These are phyloP conservation scores for Mycena belliarum DNA, from an alignment of 768 basidiomycete genomes.

Conservation along the genomic window DNA sequence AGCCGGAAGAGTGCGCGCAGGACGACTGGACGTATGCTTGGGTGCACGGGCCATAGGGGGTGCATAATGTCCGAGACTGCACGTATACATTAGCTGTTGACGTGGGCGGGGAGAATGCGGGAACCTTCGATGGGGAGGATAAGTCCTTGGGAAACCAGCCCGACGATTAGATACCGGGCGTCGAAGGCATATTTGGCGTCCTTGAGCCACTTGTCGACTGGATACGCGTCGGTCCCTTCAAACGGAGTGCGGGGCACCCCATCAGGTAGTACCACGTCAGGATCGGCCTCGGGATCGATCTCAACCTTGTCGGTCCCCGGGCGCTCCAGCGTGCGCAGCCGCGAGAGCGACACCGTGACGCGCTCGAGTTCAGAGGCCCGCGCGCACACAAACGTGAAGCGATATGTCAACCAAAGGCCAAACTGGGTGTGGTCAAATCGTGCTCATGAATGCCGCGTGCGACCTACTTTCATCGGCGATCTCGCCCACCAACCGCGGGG, in stretches of 20 bases:
- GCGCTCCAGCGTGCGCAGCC: conserved; percentile 14
- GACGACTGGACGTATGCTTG: background rate
- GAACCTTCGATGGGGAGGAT: conserved; percentile 15
- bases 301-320: conserved; percentile 11
- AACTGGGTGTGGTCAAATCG: background rate
- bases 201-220: background rate
- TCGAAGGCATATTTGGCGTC: conserved; percentile 13
- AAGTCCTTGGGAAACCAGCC: conserved; percentile 20
- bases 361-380: background rate
- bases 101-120: background rate
- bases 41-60: conserved; percentile 2
- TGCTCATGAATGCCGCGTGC: background rate
- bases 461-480: conserved; percentile 20
- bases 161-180: conserved; percentile 14
- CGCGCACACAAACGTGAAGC: conserved; percentile 12
- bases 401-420: conserved; percentile 20
- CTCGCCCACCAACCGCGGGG: background rate
- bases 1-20: conserved; percentile 21
- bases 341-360: conserved; percentile 9
- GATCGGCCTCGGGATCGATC: background rate
- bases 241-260: background rate
- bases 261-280: background rate
- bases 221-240: background rate
- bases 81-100: background rate
- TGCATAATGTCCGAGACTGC: conserved; percentile 15